phyloP scores from a whole-genome alignment of 805 yeast species.

The Yarrowia sp. region DNA sequence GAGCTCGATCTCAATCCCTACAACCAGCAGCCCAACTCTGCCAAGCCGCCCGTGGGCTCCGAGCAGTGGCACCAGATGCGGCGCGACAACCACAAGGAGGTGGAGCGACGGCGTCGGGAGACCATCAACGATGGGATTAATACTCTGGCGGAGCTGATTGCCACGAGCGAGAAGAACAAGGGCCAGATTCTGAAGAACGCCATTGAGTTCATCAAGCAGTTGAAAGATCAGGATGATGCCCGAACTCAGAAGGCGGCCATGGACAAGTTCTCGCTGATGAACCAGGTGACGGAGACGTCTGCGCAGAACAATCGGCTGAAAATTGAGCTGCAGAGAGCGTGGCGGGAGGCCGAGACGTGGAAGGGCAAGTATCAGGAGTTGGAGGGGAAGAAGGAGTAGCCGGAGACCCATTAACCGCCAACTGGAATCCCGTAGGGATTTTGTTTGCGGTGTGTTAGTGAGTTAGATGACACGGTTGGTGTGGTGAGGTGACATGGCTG shows the following conservation, averaged over 20 bases:
- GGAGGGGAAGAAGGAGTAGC: slow-evolving; percentile 27
- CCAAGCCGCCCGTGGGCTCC: slow-evolving; percentile 72
- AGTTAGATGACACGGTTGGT: too few species aligned
- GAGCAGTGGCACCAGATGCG: slow-evolving; percentile 86
- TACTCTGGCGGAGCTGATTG: slow-evolving; percentile 76
- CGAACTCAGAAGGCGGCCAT: slow-evolving; percentile 94
- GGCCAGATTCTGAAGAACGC: slow-evolving; percentile 88
- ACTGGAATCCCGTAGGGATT: too few species aligned
- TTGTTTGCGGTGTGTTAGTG: too few species aligned
- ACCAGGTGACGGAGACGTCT: slow-evolving; percentile 83
- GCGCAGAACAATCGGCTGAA: slow-evolving; percentile 87
- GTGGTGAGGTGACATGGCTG: background rate
- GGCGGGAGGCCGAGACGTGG: slow-evolving; percentile 88
- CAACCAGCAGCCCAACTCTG: slow-evolving; percentile 8
- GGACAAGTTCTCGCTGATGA: slow-evolving; percentile 90
- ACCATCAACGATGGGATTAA: slow-evolving; percentile 86
- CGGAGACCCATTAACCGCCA: background rate
- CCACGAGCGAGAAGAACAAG: slow-evolving; percentile 85
- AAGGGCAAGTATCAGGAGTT: slow-evolving; percentile 53
- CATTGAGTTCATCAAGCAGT: slow-evolving; percentile 85
- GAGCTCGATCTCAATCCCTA: slow-evolving; percentile 30
- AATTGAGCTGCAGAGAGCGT: slow-evolving; percentile 86
- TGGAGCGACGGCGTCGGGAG: slow-evolving; percentile 90
- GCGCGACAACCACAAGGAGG: slow-evolving; percentile 92
- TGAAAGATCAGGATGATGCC: slow-evolving; percentile 87